Percentiles rank a stretch among this genome's conserved stretches.
These are phyloP conservation scores for Sophora flavescens DNA, from an alignment of 306 rosid species.

Conservation along the genomic window DNA sequence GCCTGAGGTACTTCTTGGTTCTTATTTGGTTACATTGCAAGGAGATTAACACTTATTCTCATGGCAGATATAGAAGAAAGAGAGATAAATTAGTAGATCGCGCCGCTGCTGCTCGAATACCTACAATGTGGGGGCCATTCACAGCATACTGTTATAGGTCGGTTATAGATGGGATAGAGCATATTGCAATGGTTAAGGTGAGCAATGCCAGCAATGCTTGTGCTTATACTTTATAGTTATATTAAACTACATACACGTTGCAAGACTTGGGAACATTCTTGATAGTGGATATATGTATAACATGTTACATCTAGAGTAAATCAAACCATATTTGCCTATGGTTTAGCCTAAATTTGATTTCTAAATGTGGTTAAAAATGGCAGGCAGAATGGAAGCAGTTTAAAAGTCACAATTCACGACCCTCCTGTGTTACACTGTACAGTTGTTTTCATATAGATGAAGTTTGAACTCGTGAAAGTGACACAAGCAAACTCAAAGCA, in stretches of 20 bases:
- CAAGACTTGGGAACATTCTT: slow-evolving; percentile 6
- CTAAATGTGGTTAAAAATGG: slow-evolving; percentile 8
- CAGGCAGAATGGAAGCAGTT: slow-evolving; percentile 1
- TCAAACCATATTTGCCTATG: not conserved
- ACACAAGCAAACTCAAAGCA: not conserved
- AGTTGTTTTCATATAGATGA: not conserved
- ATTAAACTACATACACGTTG: not conserved
- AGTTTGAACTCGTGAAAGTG: not conserved
- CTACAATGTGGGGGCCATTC: slow-evolving; percentile 97
- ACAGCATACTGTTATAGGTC: slow-evolving; percentile 83
- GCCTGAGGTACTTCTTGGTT: slow-evolving; percentile 22
- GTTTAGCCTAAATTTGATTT: slow-evolving; percentile 19
- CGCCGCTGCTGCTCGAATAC: slow-evolving; percentile 79
- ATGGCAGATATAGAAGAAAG: slow-evolving; percentile 90
- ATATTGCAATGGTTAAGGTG: slow-evolving; percentile 99
- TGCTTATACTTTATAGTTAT: not conserved
- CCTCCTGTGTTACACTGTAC: not conserved
- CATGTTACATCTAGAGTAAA: slow-evolving; percentile 12
- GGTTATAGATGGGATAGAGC: slow-evolving; percentile 88
- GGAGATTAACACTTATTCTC: slow-evolving; percentile 35
- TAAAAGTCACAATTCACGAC: not conserved
- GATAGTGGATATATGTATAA: slow-evolving; percentile 5
- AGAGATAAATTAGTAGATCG: slow-evolving; percentile 75
- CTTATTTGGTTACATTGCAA: slow-evolving; percentile 28
- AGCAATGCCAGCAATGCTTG: slow-evolving; percentile 41